Percentiles rank a stretch among this genome's conserved stretches.
Evolutionary conservation across 1,139 yeast species (phyloP).

Genomic region (Saccharomyces hybrid): DNA sequence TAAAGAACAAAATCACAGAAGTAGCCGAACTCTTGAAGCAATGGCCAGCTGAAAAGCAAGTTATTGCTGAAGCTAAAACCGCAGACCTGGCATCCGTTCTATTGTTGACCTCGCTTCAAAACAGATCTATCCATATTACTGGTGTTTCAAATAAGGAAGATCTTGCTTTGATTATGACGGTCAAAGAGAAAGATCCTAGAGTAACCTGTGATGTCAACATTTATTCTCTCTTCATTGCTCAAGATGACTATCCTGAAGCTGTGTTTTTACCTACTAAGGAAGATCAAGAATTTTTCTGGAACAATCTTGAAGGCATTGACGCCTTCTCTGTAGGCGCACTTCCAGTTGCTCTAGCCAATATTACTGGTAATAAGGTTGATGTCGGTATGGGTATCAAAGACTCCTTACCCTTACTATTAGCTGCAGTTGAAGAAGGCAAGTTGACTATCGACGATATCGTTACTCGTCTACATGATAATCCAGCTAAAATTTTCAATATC

Average conservation of each 20-base stretch:
- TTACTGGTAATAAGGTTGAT: conserved; percentile 49
- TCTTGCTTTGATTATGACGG: conserved; percentile 73
- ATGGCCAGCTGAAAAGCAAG: conserved; percentile 83
- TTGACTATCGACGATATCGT: conserved; percentile 69
- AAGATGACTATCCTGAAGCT: conserved; percentile 63
- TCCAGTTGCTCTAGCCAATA: conserved; percentile 66
- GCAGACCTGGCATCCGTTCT: conserved; percentile 88
- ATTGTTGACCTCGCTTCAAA: conserved; percentile 81
- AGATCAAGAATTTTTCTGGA: conserved; percentile 83
- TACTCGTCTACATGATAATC: conserved; percentile 70
- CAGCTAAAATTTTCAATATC: conserved; percentile 72
- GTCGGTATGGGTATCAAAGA: conserved; percentile 77
- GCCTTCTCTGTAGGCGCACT: conserved; percentile 80
- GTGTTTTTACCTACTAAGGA: conserved; percentile 67
- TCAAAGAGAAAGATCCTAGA: conserved; percentile 69
- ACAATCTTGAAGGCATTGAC: conserved; percentile 61
- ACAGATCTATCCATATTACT: conserved; percentile 80
- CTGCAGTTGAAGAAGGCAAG: conserved; percentile 70
- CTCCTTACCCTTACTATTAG: conserved; percentile 70
- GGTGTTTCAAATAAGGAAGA: conserved; percentile 79
- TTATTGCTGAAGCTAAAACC: conserved; percentile 85
- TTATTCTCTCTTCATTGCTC: conserved; percentile 68
- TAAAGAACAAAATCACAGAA: conserved; percentile 61
- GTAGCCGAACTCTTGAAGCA: conserved; percentile 71
- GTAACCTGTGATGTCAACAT: conserved; percentile 91